Percentiles rank a stretch among this genome's conserved stretches.
These are phyloP conservation scores for Wickerhamomyces hampshirensis DNA, from an alignment of 805 yeast genomes.

Conservation along the genomic window DNA sequence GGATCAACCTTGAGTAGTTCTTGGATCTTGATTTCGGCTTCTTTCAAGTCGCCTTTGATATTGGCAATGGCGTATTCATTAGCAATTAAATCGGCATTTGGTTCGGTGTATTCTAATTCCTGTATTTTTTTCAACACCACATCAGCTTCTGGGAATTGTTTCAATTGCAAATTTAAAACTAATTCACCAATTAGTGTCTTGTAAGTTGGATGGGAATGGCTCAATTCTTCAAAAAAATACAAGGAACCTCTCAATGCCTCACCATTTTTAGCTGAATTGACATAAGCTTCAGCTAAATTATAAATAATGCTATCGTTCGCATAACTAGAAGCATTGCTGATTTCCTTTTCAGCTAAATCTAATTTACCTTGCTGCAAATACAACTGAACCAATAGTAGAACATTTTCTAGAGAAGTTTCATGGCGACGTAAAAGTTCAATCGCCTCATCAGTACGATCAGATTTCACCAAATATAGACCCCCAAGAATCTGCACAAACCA, in stretches of 20 bases:
- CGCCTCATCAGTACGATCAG: conserved; percentile 39
- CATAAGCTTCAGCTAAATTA: conserved; percentile 78
- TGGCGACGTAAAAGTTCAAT: conserved; percentile 32
- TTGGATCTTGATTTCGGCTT: conserved; percentile 35
- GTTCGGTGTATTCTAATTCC: conserved; percentile 35
- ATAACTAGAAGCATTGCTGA: conserved; percentile 40
- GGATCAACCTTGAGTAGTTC: conserved; percentile 46
- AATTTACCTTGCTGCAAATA: conserved; percentile 36
- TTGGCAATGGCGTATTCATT: conserved; percentile 61
- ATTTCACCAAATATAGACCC: conserved; percentile 35
- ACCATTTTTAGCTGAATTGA: conserved; percentile 38
- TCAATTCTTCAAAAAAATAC: conserved; percentile 78
- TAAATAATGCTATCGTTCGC: conserved; percentile 70
- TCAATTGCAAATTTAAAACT: conserved; percentile 71
- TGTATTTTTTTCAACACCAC: conserved; percentile 41
- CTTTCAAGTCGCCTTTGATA: conserved; percentile 40
- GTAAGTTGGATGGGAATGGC: conserved; percentile 48
- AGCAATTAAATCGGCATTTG: conserved; percentile 49
- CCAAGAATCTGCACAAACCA: conserved; percentile 34
- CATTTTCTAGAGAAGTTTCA: conserved; percentile 37
- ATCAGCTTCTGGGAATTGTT: conserved; percentile 77
- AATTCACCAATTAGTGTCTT: conserved; percentile 59
- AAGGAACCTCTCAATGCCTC: conserved; percentile 39
- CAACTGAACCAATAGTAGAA: conserved; percentile 37
- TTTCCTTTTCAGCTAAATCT: conserved; percentile 42